Evolutionary conservation across 2,329 filamentous ascomycete genomes (phyloP).

Genomic region (Dryadomyces sulphureus): DNA sequence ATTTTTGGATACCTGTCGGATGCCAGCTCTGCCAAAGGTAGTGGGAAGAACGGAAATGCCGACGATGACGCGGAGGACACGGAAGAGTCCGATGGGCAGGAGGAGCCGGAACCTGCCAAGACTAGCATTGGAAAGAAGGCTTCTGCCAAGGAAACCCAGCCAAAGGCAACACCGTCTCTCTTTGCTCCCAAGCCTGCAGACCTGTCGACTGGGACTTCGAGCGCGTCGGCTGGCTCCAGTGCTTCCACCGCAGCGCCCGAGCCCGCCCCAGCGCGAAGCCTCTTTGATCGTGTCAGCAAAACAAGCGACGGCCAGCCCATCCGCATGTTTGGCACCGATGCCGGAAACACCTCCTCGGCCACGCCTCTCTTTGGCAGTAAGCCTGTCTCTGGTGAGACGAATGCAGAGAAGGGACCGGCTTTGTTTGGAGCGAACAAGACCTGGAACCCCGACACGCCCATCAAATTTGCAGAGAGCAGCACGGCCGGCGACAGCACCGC

Average conservation of each 20-base stretch:
- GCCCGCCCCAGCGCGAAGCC: constrained; percentile 30
- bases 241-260: constrained; percentile 27
- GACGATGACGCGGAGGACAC: constrained; percentile 21
- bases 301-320: constrained; percentile 34
- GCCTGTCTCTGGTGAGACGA: constrained; percentile 23
- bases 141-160: constrained; percentile 16
- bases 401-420: constrained; percentile 24
- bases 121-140: constrained; percentile 21
- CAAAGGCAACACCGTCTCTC: constrained; percentile 20
- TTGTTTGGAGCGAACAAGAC: constrained; percentile 25
- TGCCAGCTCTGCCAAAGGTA: constrained; percentile 38
- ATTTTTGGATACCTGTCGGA: constrained; percentile 48
- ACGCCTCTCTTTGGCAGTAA: constrained; percentile 11
- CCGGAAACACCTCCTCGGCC: constrained; percentile 4
- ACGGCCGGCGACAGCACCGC: neutral
- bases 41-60: constrained; percentile 29
- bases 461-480: constrained; percentile 31
- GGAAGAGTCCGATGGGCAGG: constrained; percentile 30
- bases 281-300: constrained; percentile 41
- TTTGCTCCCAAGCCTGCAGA: constrained; percentile 18
- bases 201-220: constrained; percentile 9
- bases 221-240: constrained; percentile 16
- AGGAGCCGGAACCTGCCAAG: constrained; percentile 26
- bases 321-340: constrained; percentile 22
- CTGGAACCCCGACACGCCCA: constrained; percentile 33